Evolutionary conservation across 208 protist genomes (phyloP).

Genomic region (Leishmania turanica): DNA sequence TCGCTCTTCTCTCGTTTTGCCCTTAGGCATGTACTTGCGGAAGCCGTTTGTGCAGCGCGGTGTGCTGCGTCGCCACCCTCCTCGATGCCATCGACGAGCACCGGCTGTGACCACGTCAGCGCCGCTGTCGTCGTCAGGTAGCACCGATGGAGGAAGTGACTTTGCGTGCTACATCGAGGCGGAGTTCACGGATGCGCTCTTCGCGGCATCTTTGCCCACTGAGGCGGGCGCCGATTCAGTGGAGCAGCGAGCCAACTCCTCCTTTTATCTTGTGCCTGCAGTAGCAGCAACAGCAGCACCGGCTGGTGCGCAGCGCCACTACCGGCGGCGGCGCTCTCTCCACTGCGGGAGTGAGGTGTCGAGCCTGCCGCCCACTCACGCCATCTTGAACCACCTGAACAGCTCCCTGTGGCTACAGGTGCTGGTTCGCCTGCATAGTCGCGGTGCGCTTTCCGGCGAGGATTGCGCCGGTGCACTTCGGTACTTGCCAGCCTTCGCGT

Average conservation of each 20-base stretch:
- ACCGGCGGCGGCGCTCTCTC: conserved; percentile 10
- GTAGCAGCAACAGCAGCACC: background rate
- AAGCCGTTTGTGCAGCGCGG: background rate
- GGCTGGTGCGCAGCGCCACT: background rate
- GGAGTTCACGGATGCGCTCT: conserved; percentile 22
- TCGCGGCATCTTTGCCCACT: background rate
- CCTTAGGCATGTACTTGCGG: conserved; percentile 4
- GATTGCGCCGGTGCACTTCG: conserved; percentile 41
- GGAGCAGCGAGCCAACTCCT: background rate
- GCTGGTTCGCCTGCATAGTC: conserved; percentile 42
- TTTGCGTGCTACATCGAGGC: conserved; percentile 17
- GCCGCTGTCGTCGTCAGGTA: conserved; percentile 13
- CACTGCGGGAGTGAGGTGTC: conserved; percentile 18
- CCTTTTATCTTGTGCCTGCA: background rate
- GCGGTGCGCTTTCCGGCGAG: conserved; percentile 38
- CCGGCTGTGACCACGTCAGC: background rate
- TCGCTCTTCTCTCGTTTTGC: background rate
- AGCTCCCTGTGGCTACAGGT: conserved; percentile 44
- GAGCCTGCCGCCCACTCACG: conserved; percentile 12
- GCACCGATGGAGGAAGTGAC: conserved; percentile 1
- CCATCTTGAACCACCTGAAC: conserved; percentile 43
- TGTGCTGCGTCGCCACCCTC: background rate
- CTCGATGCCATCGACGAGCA: background rate
- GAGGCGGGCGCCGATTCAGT: background rate
- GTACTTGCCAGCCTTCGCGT: conserved; percentile 49